Evolutionary conservation across 192 early-diverging fungal genomes (phyloP), one percentile per base, ranked within the genome.

Genomic region (Gaertneriomyces semiglobifer): DNA sequence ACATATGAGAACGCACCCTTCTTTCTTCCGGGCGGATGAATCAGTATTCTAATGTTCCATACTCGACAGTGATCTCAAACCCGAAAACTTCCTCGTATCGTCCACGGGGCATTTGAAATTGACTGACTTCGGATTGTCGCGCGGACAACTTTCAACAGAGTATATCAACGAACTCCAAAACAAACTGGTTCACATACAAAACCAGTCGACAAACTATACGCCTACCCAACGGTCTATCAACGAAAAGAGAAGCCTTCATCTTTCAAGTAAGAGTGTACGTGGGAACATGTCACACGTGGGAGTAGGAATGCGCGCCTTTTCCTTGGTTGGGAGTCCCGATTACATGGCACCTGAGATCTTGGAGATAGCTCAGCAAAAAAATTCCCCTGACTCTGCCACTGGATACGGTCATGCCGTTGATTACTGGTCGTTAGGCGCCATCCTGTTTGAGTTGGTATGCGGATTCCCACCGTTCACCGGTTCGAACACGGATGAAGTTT

Each of bases 281-380:
- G 25, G 25, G 25, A 33, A 33, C 25, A 33, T 33, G 25, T 33
- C 25, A 33, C 25, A 33, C 0, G 25, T 33, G 25, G 25, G 25
- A 33, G 25, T 33, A 1, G 77, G 70, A 5, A 79, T 77, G 71
- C 68, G 73, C 61, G 91, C 86, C 2, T 93, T 85, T 67, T 91
- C 90, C 0, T 84, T 94, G 51, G 93, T 95, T 7, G 93, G 93
- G 7, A 88, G 86, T 40, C 92, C 92, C 44, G 92, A 95, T 74
- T 95, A 95, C 83, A 95, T 95, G 92, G 92, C 92, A 7, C 90
- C 91, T 7, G 93, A 95, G 72, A 86, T 94, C 18, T 78, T 95
- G 41, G 78, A 71, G 58, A 33, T 33, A 33, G 25, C 25, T 33
- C 25, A 33, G 25, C 25, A 33, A 33, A 33, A 2, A 33, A 33